These are phyloP conservation scores for Rachicladosporium sp. DNA, from an alignment of 2,329 filamentous ascomycete species.

Conservation along the genomic window DNA sequence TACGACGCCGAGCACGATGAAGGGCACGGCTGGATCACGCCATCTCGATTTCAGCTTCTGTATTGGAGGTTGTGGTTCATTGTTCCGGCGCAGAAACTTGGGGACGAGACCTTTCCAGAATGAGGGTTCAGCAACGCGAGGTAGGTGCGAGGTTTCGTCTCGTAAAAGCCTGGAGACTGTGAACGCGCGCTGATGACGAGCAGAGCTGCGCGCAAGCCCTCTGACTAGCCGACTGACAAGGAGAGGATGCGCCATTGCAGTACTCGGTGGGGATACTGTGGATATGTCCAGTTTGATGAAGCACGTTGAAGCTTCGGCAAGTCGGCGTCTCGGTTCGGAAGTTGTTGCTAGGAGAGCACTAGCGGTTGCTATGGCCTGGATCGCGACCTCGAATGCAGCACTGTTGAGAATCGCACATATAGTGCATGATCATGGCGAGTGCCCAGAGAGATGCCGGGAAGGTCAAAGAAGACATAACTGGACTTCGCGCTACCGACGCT, in stretches of 20 bases:
- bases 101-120: constrained; percentile 27
- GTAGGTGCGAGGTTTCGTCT: constrained; percentile 14
- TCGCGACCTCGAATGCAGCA: background rate
- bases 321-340: background rate
- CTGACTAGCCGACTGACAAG: background rate
- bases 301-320: background rate
- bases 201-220: background rate
- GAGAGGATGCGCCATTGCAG: no score
- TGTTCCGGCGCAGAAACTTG: constrained; percentile 17
- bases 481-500: no score
- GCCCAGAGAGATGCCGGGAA: no score
- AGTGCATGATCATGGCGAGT: no score
- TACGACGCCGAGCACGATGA: constrained; percentile 56
- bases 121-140: constrained; percentile 22
- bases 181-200: no score
- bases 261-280: no score
- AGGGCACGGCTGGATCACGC: constrained; percentile 50
- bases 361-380: background rate
- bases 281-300: no score
- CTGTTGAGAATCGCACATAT: background rate
- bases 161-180: constrained; percentile 1
- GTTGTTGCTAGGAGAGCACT: background rate
- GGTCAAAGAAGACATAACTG: no score
- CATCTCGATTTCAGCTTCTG: constrained; percentile 15
- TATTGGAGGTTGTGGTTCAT: constrained; percentile 1